Evolutionary conservation across 2,329 filamentous ascomycete genomes (phyloP), one percentile per base, ranked within the genome.

Genomic region (Fusarium chlamydosporum): DNA sequence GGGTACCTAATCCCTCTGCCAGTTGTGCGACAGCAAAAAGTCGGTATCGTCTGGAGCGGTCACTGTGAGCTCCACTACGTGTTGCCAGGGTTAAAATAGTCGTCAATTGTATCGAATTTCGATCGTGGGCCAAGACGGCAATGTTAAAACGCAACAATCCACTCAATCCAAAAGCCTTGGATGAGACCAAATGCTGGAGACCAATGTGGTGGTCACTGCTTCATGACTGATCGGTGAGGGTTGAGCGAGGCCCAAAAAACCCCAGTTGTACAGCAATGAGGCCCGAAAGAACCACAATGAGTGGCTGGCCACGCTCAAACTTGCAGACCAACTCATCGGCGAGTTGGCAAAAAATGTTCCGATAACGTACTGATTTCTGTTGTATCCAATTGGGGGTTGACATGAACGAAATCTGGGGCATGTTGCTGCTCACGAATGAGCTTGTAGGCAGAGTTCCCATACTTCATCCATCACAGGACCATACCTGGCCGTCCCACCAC

Each of bases 1-100:
- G 48, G 62, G 61, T 52, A 69, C 71, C 72, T 69, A 69, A 73
- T 59, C 53, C 56, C 59, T 31, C 40, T 47, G 37, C 52, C 54
- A 51, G 47, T 61, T 62, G 55, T 70, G 66, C 50, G 51, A 65
- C 60, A 61, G 56, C 57, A 43, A 74, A 70, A 75, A 68, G 70
- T 70, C 72, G 72, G 72, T 73, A 70, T 71, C 70, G 56, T 61
- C 55, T 54, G 67, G 41, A 56, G 58, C 61, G 56, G 54, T 67
- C 61, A 66, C 57, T n/a, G 16, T 26, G 33, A 59, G 70, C 65
- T 72, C 72, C 72, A 75, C 72, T 42, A 34, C 41, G 54, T 16
- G 46, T 64, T 63, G 40, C 59, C 35, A 51, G 48, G 53, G 54
- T 64, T 53, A 40, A 58, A 64, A 54, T 72, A 60, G 71, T 47